phyloP scores from a whole-genome alignment of 73 alveolate genomes.

The Blepharisma japonicum region DNA sequence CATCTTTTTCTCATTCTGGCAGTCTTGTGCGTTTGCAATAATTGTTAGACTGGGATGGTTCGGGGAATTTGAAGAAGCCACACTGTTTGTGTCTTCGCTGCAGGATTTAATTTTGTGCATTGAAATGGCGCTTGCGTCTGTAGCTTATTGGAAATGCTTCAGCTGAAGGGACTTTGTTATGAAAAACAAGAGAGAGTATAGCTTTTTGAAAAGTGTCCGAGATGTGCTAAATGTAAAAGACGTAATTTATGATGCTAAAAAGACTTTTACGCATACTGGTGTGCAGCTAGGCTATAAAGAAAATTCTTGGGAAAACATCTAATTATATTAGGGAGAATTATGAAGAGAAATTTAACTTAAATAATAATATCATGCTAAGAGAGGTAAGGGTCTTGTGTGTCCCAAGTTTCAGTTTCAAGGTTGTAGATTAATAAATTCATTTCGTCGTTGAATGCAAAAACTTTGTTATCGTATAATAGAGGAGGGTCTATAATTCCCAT shows the following conservation, averaged over 20 bases:
- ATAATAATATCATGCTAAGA: too few species aligned
- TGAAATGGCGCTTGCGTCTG: slow-evolving; percentile 51
- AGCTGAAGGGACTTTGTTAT: slow-evolving; percentile 38
- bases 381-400: too few species aligned
- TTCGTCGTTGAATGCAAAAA: too few species aligned
- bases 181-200: slow-evolving; percentile 10
- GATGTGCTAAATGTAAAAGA: slow-evolving; percentile 55
- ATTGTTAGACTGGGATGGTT: slow-evolving; percentile 30
- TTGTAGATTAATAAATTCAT: too few species aligned
- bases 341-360: too few species aligned
- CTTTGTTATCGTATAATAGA: too few species aligned
- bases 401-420: too few species aligned
- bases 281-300: too few species aligned
- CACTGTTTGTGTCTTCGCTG: slow-evolving; percentile 1
- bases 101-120: slow-evolving; percentile 44
- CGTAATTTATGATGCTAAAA: slow-evolving; percentile 46
- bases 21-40: slow-evolving; percentile 40
- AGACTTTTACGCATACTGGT: slow-evolving; percentile 31
- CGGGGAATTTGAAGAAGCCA: slow-evolving; percentile 30
- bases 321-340: too few species aligned
- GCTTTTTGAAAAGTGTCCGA: slow-evolving; percentile 34
- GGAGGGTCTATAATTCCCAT: too few species aligned
- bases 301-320: too few species aligned
- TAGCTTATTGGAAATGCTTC: slow-evolving; percentile 45
- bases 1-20: slow-evolving; percentile 73